Evolutionary conservation across 805 yeast species (phyloP), one percentile per base, ranked within the genome.

Genomic region (Myxozyma neotropica): DNA sequence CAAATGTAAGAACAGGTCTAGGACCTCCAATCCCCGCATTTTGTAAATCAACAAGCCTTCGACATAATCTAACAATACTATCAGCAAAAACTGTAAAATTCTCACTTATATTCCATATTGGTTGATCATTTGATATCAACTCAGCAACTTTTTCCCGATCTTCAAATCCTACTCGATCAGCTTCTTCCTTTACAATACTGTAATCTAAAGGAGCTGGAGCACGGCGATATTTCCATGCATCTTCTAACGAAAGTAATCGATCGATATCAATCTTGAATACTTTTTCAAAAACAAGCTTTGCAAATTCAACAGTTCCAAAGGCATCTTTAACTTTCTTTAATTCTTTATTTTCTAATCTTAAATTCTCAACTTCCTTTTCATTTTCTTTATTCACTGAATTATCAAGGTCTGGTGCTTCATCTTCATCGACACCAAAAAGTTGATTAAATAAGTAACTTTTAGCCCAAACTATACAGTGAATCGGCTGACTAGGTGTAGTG

Each of bases 401-500:
- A 23, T 81, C 82, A 45, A 81, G 78, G 68, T 86, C 85, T 33
- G 83, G 85, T 5, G 87, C 83, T 58, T 29, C 48, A 24, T 42
- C 55, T 6, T 73, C 78, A 4, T 67, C 71, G 10, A 71, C 70
- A 26, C 78, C 80, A 36, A 91, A 93, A 38, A 94, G 76, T 69
- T 90, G 95, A 24, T 83, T 80, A 70, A 94, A 91, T 53, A 94
- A 74, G 70, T 89, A 95, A 67, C 88, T 89, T 71, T 94, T 94
- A 7, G 97, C 96, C 99, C 99, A 94, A 0, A 95, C 96, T 26
- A 94, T 86, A 72, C 97, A 91, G 71, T 94, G 99, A 4, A 94
- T 86, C 0, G 97, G 97, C 70, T 88, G 91, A 0, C 96, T 89
- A 0, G 99, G 99, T 0, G 99, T 94, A 4, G 97, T 89, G 64